Base-by-base conservation (phyloP, 179 eudicot species). In the Drosera spatulata region DNA sequence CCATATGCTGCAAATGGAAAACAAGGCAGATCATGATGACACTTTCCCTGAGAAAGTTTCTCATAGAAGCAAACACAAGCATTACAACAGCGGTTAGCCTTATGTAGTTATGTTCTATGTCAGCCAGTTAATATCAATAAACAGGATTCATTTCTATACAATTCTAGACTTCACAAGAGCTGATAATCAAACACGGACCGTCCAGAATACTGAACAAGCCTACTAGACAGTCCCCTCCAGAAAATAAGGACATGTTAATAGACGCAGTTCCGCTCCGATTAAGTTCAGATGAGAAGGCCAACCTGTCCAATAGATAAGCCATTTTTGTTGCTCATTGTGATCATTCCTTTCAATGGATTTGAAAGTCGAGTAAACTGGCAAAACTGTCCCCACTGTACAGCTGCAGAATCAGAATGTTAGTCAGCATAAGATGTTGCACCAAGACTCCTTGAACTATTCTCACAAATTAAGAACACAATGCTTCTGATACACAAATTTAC, bases 1-100 rank as follows among this genome's bases (percentile, higher is more conserved):
- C 97, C 99, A 71, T 79, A 93, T 37, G 94, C 99, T 94, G 90
- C 87, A 89, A 5, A 53, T 12, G 22, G 12, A 52, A 57, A 66
- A 52, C 14, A 39, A 39, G 59, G 33, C 33, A 22, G 33, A 5
- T 12, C 54, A 51, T n/a, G 14, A 51, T 37, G 14, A 51, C 2
- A 51, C 33, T 22, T 22, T 22, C 33, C 33, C 33, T 22, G 1
- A 22, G n/a, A 22, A 22, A 22, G 6, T 51, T 51, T n/a, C 14
- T 14, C 22, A 7, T 51, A 9, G 10, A 49, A 49, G 13, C n/a
- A 49, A 9, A 9, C 51, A 49, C 11, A 3, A 3, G 8, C 4
- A 9, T 49, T 3, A 9, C 51, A 22, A 22, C 33, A 22, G 33
- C 33, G 33, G 33, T 22, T 22, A 22, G 33, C 33, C 33, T 22